Evolutionary conservation across 805 yeast species (phyloP).

Genomic region (Candida sonorensis): DNA sequence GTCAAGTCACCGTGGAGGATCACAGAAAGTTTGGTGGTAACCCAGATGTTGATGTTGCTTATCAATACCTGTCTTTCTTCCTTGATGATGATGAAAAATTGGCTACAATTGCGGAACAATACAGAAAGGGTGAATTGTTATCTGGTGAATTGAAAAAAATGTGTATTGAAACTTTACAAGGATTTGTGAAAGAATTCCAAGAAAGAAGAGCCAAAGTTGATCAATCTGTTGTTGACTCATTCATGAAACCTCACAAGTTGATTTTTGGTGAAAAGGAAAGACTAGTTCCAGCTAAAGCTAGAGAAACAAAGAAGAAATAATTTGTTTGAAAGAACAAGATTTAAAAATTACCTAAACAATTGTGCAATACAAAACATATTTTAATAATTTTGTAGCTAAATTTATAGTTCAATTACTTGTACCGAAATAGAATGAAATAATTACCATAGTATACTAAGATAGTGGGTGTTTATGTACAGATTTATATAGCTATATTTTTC

Average conservation of each 20-base stretch:
- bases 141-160: constrained; percentile 91
- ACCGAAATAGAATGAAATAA: too few relatives aligned
- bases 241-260: constrained; percentile 81
- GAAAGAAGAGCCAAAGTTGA: constrained; percentile 62
- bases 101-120: constrained; percentile 51
- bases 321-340: too few relatives aligned
- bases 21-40: constrained; percentile 89
- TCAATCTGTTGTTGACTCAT: constrained; percentile 52
- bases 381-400: too few relatives aligned
- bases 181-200: constrained; percentile 78
- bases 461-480: background rate
- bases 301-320: constrained; percentile 34
- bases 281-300: constrained; percentile 59
- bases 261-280: constrained; percentile 70
- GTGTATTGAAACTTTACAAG: constrained; percentile 75
- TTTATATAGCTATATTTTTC: constrained; percentile 6
- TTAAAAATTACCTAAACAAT: too few relatives aligned
- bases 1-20: constrained; percentile 79
- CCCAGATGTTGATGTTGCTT: constrained; percentile 93
- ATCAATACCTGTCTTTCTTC: constrained; percentile 87
- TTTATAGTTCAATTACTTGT: too few relatives aligned
- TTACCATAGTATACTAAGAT: too few relatives aligned
- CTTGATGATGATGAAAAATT: constrained; percentile 81
- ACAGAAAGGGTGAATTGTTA: constrained; percentile 73
- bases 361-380: too few relatives aligned